These are phyloP conservation scores for Debaryomyces psychrophilus DNA, from an alignment of 1,139 yeast genomes.

Conservation along the genomic window DNA sequence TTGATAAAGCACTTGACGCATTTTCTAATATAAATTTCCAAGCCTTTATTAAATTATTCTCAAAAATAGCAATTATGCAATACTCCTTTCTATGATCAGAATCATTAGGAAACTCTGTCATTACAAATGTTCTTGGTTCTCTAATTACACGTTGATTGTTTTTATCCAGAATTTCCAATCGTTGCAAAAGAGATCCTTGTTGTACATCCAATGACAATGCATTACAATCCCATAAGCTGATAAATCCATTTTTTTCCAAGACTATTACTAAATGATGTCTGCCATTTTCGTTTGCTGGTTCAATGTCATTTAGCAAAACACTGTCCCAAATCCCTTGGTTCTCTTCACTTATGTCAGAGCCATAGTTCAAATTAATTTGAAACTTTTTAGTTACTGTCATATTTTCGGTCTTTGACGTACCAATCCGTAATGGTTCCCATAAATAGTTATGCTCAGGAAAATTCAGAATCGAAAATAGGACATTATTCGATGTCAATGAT, in stretches of 20 bases:
- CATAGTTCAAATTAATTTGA: constrained; percentile 28
- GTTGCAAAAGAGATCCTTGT: constrained; percentile 29
- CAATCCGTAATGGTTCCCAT: constrained; percentile 57
- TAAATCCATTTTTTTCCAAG: constrained; percentile 54
- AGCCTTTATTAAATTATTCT: constrained; percentile 26
- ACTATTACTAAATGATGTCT: constrained; percentile 49
- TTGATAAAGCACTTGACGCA: constrained; percentile 20
- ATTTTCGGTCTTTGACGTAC: constrained; percentile 18
- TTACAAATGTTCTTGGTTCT: constrained; percentile 33
- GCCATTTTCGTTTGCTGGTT: constrained; percentile 18
- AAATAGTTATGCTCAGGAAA: constrained; percentile 60
- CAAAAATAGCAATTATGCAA: constrained; percentile 33
- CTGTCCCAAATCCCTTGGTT: constrained; percentile 34
- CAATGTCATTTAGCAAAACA: constrained; percentile 37
- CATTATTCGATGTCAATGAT: constrained; percentile 26
- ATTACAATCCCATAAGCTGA: constrained; percentile 70
- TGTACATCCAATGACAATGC: constrained; percentile 32
- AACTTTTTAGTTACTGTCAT: constrained; percentile 42
- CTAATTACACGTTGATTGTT: constrained; percentile 11
- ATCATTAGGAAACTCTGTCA: constrained; percentile 22
- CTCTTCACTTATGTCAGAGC: constrained; percentile 11
- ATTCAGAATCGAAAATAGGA: constrained; percentile 44
- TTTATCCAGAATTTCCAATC: constrained; percentile 19
- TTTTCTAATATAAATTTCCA: constrained; percentile 30
- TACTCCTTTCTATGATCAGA: constrained; percentile 17